Conservation (phyloP, 371 early-diverging fungal species). For the Blakeslea trispora region DNA sequence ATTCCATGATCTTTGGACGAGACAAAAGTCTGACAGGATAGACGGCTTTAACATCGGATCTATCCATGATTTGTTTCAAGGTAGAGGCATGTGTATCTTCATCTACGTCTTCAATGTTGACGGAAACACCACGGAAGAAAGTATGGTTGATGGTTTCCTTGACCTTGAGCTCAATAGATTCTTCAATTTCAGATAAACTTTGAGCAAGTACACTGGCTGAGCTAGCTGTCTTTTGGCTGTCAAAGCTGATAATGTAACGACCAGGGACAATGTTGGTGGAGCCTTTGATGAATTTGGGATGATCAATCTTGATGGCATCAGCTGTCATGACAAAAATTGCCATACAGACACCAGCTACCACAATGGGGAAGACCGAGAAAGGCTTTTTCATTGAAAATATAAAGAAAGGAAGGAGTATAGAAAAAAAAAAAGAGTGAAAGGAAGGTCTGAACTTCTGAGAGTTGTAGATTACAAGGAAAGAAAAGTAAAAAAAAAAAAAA, state of each 20-base stretch:
- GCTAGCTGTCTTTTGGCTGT: constrained; percentile 7
- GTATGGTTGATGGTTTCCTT: constrained; percentile 24
- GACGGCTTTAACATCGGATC: constrained; percentile 18
- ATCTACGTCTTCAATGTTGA: constrained; percentile 20
- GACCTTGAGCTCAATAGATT: constrained; percentile 12
- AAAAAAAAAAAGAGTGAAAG: too few relatives aligned
- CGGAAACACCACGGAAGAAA: constrained; percentile 30
- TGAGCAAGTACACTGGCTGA: constrained; percentile 18
- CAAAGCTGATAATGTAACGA: constrained; percentile 35
- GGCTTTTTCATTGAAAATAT: too few relatives aligned
- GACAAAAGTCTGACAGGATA: constrained; percentile 26
- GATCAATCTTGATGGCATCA: constrained; percentile 12
- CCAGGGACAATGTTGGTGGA: constrained; percentile 20
- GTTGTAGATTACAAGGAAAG: too few relatives aligned
- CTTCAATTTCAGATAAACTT: constrained; percentile 14
- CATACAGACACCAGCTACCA: constrained; percentile 19
- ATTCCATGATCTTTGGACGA: constrained; percentile 19
- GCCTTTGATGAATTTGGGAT: constrained; percentile 21
- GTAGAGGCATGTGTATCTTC: constrained; percentile 8
- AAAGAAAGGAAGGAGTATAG: too few relatives aligned
- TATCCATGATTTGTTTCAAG: constrained; percentile 10
- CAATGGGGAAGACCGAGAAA: not conserved
- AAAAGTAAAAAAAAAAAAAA: too few relatives aligned
- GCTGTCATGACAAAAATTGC: constrained; percentile 10
- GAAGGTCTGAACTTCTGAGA: too few relatives aligned